Conservation (phyloP, 176 grass and related monocot species). For the Miscanthus lutarioriparius region DNA sequence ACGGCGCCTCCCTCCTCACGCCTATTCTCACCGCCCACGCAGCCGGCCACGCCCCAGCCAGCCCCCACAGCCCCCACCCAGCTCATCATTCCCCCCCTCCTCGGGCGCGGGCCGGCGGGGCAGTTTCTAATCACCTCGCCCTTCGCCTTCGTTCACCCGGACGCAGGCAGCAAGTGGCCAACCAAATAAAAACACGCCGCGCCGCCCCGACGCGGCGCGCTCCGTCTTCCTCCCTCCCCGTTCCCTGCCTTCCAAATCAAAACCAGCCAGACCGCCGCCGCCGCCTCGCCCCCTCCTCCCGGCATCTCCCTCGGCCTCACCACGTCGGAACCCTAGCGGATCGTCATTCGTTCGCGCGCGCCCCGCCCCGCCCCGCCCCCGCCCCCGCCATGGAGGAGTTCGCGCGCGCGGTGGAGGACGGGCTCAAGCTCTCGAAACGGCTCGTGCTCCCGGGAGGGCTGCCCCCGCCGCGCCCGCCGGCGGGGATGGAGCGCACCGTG, state of each 20-base stretch:
- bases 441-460: constrained; percentile 47
- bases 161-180: background rate
- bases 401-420: constrained; percentile 73
- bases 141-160: background rate
- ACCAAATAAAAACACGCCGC: constrained; percentile 36
- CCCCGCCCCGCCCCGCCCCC: background rate
- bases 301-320: background rate
- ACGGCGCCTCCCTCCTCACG: background rate
- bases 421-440: constrained; percentile 74
- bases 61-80: no score
- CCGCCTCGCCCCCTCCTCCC: background rate
- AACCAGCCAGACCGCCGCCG: background rate
- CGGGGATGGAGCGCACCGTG: constrained; percentile 54
- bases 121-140: constrained; percentile 13
- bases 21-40: constrained; percentile 30
- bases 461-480: constrained; percentile 35
- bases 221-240: background rate
- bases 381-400: constrained; percentile 61
- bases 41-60: no score
- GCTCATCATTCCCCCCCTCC: constrained; percentile 33
- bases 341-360: background rate
- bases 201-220: constrained; percentile 37
- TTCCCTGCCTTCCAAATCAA: background rate
- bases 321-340: constrained; percentile 33
- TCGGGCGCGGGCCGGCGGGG: background rate